phyloP scores from a whole-genome alignment of 768 basidiomycete genomes.

The Amanita jacksonii region DNA sequence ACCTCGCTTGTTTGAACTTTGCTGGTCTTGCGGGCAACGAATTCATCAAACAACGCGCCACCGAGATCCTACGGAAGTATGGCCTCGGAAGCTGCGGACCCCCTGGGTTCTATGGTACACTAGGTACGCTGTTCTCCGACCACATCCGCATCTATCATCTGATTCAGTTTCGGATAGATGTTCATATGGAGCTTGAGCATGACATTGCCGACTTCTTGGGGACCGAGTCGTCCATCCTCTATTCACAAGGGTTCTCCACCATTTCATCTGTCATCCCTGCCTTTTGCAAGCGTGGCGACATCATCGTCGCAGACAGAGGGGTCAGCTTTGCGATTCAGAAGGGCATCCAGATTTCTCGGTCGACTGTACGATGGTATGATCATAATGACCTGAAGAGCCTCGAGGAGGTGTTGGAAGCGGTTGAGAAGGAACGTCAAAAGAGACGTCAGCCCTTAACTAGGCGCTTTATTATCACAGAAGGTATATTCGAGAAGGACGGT shows the following conservation, averaged over 20 bases:
- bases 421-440: conserved; percentile 87
- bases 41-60: conserved; percentile 72
- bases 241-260: conserved; percentile 89
- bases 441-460: conserved; percentile 74
- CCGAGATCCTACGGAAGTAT: conserved; percentile 79
- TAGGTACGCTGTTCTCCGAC: conserved; percentile 46
- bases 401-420: conserved; percentile 73
- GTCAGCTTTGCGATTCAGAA: conserved; percentile 94
- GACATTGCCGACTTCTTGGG: conserved; percentile 89
- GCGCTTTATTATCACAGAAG: conserved; percentile 93
- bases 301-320: conserved; percentile 97
- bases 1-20: conserved; percentile 89
- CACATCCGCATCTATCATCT: conserved; percentile 2
- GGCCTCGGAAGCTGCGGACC: conserved; percentile 95
- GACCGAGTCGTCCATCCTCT: conserved; percentile 82
- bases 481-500: conserved; percentile 93
- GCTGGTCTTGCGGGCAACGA: conserved; percentile 85
- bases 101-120: conserved; percentile 92
- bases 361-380: conserved; percentile 90
- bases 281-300: conserved; percentile 94
- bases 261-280: conserved; percentile 92
- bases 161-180: conserved; percentile 60
- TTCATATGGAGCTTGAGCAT: conserved; percentile 82
- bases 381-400: conserved; percentile 91
- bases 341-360: conserved; percentile 89